Evolutionary conservation across 2,329 filamentous ascomycete species (phyloP).

Genomic region (Lizonia empirigonia): DNA sequence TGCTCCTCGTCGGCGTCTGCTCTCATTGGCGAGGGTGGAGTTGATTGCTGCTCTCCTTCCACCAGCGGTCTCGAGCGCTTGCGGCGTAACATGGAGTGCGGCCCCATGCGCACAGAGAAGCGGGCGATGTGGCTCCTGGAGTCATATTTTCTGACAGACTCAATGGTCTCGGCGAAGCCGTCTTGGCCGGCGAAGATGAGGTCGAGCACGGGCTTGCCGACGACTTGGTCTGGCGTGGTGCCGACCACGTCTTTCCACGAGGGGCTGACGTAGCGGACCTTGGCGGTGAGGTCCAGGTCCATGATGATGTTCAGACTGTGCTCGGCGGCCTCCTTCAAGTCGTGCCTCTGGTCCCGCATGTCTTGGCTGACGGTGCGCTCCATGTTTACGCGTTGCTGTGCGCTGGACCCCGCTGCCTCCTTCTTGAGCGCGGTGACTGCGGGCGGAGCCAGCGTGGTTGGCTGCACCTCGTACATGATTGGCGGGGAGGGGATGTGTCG

Average conservation of each 20-base stretch:
- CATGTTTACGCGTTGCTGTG: constrained; percentile 51
- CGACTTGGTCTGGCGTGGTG: constrained; percentile 72
- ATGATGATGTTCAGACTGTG: constrained; percentile 96
- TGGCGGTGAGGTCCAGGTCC: constrained; percentile 87
- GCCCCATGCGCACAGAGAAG: constrained; percentile 46
- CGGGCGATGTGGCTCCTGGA: constrained; percentile 80
- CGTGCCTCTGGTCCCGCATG: constrained; percentile 90
- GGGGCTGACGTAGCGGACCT: constrained; percentile 93
- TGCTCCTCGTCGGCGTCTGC: constrained; percentile 50
- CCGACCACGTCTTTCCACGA: constrained; percentile 96
- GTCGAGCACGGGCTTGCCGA: constrained; percentile 78
- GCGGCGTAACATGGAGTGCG: constrained; percentile 42
- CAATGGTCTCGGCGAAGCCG: constrained; percentile 81
- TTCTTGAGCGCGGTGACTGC: constrained; percentile 52
- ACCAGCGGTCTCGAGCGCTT: constrained; percentile 34
- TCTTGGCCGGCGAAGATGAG: constrained; percentile 79
- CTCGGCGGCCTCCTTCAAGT: constrained; percentile 92
- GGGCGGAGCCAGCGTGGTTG: constrained; percentile 49
- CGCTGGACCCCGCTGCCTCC: constrained; percentile 39
- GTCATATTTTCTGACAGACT: constrained; percentile 85
- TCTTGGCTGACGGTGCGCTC: constrained; percentile 77
- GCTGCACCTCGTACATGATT: constrained; percentile 39
- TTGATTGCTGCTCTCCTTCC: constrained; percentile 37
- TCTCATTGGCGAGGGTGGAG: constrained; percentile 39
- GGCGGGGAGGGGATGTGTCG: constrained; percentile 2